A percentile compares a stretch with the other conserved stretches of the same genome.
Conservation (phyloP, 192 early-diverging fungal genomes). For the Tieghemiomyces parasiticus region DNA sequence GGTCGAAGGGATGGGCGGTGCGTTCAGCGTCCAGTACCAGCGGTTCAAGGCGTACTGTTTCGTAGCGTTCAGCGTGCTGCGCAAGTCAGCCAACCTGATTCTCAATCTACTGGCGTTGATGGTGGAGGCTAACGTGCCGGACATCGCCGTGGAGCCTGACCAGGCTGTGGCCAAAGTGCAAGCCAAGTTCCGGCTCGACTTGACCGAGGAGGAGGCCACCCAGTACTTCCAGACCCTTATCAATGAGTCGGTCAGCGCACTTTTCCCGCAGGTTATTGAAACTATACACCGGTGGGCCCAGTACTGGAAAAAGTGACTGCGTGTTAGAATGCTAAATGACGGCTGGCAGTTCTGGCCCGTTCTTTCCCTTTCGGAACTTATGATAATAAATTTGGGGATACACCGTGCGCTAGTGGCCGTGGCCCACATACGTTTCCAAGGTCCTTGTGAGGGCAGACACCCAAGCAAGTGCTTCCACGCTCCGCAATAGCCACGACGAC, state of each 20-base stretch:
- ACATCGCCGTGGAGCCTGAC: constrained; percentile 96
- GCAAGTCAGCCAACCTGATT: constrained; percentile 90
- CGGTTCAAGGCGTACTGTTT: constrained; percentile 88
- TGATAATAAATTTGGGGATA: too few relatives aligned
- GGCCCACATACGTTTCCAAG: too few relatives aligned
- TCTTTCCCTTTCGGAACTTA: too few relatives aligned
- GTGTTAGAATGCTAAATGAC: too few relatives aligned
- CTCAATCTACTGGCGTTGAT: constrained; percentile 96
- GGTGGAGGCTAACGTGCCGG: constrained; percentile 92
- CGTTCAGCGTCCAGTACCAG: constrained; percentile 73
- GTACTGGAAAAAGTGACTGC: constrained; percentile 54
- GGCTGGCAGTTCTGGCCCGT: too few relatives aligned
- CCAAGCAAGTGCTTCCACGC: too few relatives aligned
- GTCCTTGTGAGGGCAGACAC: too few relatives aligned
- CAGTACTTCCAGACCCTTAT: constrained; percentile 86
- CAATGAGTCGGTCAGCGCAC: constrained; percentile 81
- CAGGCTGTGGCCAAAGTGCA: constrained; percentile 95
- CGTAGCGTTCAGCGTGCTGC: constrained; percentile 83
- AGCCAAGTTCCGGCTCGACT: constrained; percentile 86
- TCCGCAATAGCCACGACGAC: too few relatives aligned
- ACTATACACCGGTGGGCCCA: constrained; percentile 94
- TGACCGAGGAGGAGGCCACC: constrained; percentile 88
- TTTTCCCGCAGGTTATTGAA: constrained; percentile 98
- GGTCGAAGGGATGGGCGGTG: constrained; percentile 98
- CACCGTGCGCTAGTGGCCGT: too few relatives aligned